Percentiles rank a stretch among this genome's conserved stretches.
phyloP scores from a whole-genome alignment of 2,329 filamentous ascomycete species.

The Fusarium lyarnte region DNA sequence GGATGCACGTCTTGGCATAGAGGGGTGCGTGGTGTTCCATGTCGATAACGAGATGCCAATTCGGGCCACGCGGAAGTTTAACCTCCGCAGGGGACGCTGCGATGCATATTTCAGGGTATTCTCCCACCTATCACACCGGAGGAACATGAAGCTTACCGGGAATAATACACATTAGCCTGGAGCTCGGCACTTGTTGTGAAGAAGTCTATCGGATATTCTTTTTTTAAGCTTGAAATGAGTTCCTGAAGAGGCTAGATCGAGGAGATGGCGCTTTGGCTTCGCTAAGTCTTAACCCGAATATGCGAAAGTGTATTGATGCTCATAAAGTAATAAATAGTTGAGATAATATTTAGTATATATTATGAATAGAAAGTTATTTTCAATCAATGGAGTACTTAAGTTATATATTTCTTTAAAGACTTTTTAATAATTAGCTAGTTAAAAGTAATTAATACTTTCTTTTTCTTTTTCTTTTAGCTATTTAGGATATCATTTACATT shows the following conservation, averaged over 20 bases:
- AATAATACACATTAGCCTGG: not conserved
- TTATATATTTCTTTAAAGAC: too few species aligned
- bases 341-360: too few species aligned
- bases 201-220: not conserved
- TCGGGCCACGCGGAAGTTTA: constrained; percentile 13
- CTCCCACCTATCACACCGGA: not conserved
- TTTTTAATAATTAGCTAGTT: too few species aligned
- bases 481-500: too few species aligned
- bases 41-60: not conserved
- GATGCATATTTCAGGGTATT: not conserved
- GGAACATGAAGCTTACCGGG: rapidly evolving
- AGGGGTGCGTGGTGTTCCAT: not conserved
- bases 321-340: too few species aligned
- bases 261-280: too few species aligned
- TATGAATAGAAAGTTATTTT: too few species aligned
- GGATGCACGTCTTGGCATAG: not conserved
- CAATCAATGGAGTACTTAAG: too few species aligned
- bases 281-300: too few species aligned
- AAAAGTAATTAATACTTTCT: too few species aligned
- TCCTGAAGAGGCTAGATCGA: not conserved
- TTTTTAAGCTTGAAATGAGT: not conserved
- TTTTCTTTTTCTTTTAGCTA: too few species aligned
- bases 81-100: not conserved
- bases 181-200: not conserved
- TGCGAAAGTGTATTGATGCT: too few species aligned